Base-by-base conservation (phyloP, 768 basidiomycete species). In the Suillus sp. region DNA sequence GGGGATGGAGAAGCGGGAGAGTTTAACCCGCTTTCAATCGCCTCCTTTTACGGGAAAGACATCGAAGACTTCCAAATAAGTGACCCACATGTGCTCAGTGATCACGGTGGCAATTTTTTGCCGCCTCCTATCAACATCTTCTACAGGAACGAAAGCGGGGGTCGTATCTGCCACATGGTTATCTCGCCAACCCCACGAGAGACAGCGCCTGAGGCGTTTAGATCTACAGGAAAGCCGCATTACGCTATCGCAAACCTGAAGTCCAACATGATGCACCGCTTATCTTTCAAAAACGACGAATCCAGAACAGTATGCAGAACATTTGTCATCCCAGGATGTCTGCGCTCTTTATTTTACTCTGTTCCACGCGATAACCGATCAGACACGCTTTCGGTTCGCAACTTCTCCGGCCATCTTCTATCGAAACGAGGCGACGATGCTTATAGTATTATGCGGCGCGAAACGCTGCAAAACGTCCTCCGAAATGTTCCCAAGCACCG, bases 401-500 rank as follows among this genome's bases (percentile, higher is more conserved):
- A 69, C 1, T 75, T 76, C 51, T 78, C 75, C 62, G 75, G 76
- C 56, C 69, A 76, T 27, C 43, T 68, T 78, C 82, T 72, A 60
- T 77, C 66, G 77, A 75, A 67, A 76, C 78, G 60, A 66, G 78
- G 65, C 50, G 64, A 56, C 62, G 72, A 62, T 5, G 76, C 62
- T 38, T 74, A 69, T 35, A 57, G 62, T 18, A 59, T 64, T 0
- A 67, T 67, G 30, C 66, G 69, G 61, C 62, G 70, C 51, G 53
- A 63, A 13, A 63, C 67, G 65, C 65, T 68, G 35, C 64, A 74
- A 18, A 65, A 70, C 38, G 69, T 71, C 11, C 63, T 65, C 64
- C 68, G 76, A 16, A 69, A 63, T 25, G 5, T 59, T 9, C 47
- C 67, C 50, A 64, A 37, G 1, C 48, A 40, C 4, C 71, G 75